These are phyloP conservation scores for Prunus dulcis DNA, from an alignment of 306 rosid genomes.

Conservation along the genomic window DNA sequence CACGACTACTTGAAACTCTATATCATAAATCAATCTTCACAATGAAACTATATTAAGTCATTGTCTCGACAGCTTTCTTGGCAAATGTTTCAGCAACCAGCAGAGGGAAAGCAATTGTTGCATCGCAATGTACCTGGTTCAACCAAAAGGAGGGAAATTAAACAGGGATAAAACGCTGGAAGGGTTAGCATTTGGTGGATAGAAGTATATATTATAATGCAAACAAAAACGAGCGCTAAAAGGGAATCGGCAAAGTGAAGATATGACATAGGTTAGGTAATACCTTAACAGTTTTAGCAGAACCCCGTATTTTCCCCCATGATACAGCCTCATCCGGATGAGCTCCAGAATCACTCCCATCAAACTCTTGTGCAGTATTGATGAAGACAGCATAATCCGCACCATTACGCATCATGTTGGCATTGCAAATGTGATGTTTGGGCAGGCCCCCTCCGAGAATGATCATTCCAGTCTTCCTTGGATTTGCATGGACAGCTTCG, in stretches of 20 bases:
- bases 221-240: conserved; percentile 2
- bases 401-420: conserved; percentile 99
- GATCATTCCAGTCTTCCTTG: conserved; percentile 90
- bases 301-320: conserved; percentile 85
- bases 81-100: conserved; percentile 83
- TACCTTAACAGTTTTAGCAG: conserved; percentile 92
- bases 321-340: conserved; percentile 93
- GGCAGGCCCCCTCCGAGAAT: conserved; percentile 95
- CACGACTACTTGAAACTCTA: not conserved
- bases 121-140: conserved; percentile 81
- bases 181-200: not conserved
- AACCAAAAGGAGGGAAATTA: conserved; percentile 6
- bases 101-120: conserved; percentile 78
- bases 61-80: conserved; percentile 24
- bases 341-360: conserved; percentile 97
- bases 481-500: conserved; percentile 85
- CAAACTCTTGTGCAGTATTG: conserved; percentile 92
- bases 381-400: conserved; percentile 89
- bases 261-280: not conserved
- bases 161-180: not conserved
- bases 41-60: not conserved
- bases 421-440: conserved; percentile 97
- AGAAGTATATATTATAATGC: not conserved
- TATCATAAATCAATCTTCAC: conserved; percentile 8
- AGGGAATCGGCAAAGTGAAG: not conserved